These are phyloP conservation scores for Knufia fluminis DNA, from an alignment of 2,329 filamentous ascomycete genomes.

Conservation along the genomic window DNA sequence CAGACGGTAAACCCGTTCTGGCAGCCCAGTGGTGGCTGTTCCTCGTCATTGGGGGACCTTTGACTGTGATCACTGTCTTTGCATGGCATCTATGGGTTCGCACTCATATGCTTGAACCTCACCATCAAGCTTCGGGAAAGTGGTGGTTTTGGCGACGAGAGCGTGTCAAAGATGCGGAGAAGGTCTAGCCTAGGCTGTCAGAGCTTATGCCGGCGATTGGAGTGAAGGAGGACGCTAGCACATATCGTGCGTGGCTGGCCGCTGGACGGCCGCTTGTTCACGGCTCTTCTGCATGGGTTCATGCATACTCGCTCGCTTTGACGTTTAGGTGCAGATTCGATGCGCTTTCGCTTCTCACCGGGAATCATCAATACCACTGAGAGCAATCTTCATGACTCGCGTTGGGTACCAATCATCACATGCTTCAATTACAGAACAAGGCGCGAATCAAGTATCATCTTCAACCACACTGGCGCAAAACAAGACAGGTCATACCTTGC, in stretches of 20 bases:
- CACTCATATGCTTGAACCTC: background rate
- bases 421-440: too few species aligned
- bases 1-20: background rate
- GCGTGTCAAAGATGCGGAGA: background rate
- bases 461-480: too few species aligned
- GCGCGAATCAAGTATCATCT: too few species aligned
- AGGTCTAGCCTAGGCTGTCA: background rate
- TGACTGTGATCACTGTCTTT: background rate
- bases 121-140: background rate
- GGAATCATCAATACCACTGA: background rate
- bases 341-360: background rate
- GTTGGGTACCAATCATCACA: background rate
- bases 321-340: background rate
- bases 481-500: too few species aligned
- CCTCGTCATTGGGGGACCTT: background rate
- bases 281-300: background rate
- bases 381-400: background rate
- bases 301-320: background rate
- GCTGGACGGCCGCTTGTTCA: background rate
- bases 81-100: background rate
- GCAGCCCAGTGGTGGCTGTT: background rate
- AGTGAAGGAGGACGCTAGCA: too few species aligned
- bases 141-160: background rate
- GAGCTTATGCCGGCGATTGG: too few species aligned
- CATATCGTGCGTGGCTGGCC: background rate